A percentile compares a stretch with the other conserved stretches of the same genome.
phyloP scores from a whole-genome alignment of 805 yeast species.

The Candida boidinii region DNA sequence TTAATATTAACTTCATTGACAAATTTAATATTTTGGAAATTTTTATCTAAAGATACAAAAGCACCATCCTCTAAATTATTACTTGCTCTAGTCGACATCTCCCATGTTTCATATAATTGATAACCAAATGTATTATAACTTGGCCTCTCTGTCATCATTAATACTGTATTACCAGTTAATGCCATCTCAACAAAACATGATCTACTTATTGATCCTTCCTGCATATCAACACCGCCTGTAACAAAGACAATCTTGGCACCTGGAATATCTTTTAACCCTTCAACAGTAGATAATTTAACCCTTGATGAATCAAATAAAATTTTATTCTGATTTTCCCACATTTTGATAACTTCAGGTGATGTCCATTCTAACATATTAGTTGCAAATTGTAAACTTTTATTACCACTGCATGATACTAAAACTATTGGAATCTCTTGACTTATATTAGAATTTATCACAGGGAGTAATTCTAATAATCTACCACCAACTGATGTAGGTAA shows the following conservation, averaged over 20 bases:
- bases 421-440: conserved; percentile 50
- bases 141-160: conserved; percentile 66
- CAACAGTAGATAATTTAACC: conserved; percentile 48
- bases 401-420: conserved; percentile 69
- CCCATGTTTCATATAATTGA: conserved; percentile 48
- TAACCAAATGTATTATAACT: conserved; percentile 38
- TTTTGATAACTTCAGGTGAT: conserved; percentile 76
- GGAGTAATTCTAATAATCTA: conserved; percentile 70
- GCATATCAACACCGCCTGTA: conserved; percentile 57
- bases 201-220: conserved; percentile 53
- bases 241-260: conserved; percentile 80
- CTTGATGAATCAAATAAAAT: conserved; percentile 67
- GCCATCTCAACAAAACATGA: conserved; percentile 49
- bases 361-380: conserved; percentile 93
- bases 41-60: conserved; percentile 44
- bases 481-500: conserved; percentile 79
- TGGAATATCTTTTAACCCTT: conserved; percentile 42
- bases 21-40: conserved; percentile 22
- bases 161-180: conserved; percentile 54
- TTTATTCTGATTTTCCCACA: conserved; percentile 71
- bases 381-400: conserved; percentile 72
- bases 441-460: conserved; percentile 19
- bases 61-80: conserved; percentile 48
- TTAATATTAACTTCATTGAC: conserved; percentile 27
- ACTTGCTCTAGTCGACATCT: conserved; percentile 26